Base-by-base conservation (phyloP, 164 flowering plant genomes). In the Saururus chinensis region DNA sequence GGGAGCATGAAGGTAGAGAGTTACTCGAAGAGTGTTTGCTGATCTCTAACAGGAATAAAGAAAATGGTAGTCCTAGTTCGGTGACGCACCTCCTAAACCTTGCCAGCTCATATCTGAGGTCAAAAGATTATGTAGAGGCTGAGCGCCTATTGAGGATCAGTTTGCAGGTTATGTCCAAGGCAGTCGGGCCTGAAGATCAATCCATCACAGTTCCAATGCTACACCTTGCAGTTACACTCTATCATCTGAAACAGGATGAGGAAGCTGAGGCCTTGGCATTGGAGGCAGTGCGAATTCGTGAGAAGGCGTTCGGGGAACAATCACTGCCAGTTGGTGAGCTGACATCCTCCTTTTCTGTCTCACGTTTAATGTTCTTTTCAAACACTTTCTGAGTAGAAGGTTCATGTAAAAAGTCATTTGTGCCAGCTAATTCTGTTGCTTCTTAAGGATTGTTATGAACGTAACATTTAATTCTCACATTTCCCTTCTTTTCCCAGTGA, bases 1-100 rank as follows among this genome's bases (percentile, higher is more conserved):
- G 98, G 72, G 85, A 76, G 59, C 70, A 75, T 59, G 98, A 92
- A 77, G 96, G 96, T 5, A 80, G 92, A 54, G 76, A 77, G 68
- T 71, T 92, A 20, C 69, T 92, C 48, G 90, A 86, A 73, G 92
- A 92, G 71, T 87, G 93, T 74, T 77, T 92, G 77, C 61, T 86
- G 66, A 81, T 85, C 26, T 65, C 78, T 41, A 90, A 92, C 71
- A 78, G 79, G 64, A 65, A 64, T 37, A 84, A 78, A 72, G 98
- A 96, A 48, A 81, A 71, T 61, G 84, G 80, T 4, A 85, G 89
- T 79, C 89, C 89, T 12, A 79, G 78, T 75, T 75, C 75, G 17
- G 93, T 80, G 24, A 80, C 76, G 24, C 95, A 89, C 68, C 84
- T 89, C 42, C 20, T 81, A 57, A 92, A 89, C 74, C 93, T 92